Evolutionary conservation across 78 protist genomes (phyloP), one percentile per base, ranked within the genome.

Genomic region (Thecamonas trahens): DNA sequence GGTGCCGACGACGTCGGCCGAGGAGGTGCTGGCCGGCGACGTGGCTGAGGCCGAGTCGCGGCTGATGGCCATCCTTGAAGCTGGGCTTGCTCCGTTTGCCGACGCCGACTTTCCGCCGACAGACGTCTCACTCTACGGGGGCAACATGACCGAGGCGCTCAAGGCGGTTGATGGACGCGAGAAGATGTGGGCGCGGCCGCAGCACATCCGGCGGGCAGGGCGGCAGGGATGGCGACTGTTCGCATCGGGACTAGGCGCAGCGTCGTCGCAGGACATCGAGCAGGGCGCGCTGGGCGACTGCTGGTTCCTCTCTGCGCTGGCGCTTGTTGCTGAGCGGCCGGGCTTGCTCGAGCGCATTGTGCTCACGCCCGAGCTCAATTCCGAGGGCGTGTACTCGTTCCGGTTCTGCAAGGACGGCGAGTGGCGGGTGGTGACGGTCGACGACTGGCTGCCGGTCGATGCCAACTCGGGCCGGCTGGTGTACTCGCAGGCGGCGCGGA

Each of bases 221-320:
- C 22, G 11, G 22, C 47, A 13, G 47, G 6, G 47, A 11, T 13
- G 47, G 6, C 11, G 47, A 13, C 11, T 11, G 47, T 13, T 42
- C 11, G 11, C 47, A 11, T 11, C 11, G 47, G 6, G 6, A 13
- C 22, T 11, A 6, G 47, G 11, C 11, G 47, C 22, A 42, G 47
- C 47, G 11, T 42, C 47, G 47, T 42, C 67, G 17, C 17, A 29
- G 22, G 79, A 72, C 49, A 2, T 82, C 31, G 52, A 6, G 9
- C 87, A 82, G 82, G 87, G 87, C 39, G 0, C 28, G 32, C 63
- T 82, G 20, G 87, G 87, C 31, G 87, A 82, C 74, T 82, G 87
- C 75, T 82, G 81, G 77, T 55, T 82, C n/a, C 42, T 82, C 47
- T 39, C 74, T 11, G 76, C 86, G 22, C 24, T 68, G 28, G 47